Percentiles rank a stretch among this genome's conserved stretches.
Evolutionary conservation across 129 eudicot species (phyloP).

Genomic region (Rutidosis leptorrhynchoides): DNA sequence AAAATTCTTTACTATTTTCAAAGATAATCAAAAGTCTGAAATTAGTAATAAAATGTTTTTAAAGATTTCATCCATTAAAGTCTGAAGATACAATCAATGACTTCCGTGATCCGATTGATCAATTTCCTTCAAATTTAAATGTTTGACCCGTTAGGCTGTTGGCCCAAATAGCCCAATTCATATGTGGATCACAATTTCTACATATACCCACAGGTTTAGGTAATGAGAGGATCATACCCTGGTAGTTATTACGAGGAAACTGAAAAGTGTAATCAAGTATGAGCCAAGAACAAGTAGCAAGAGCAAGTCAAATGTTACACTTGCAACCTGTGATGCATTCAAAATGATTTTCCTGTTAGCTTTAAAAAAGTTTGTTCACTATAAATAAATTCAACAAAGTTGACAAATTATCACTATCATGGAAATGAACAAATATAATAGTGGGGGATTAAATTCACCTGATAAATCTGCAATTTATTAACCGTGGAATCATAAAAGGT

Average conservation of each 20-base stretch:
- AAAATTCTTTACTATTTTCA: too few relatives aligned
- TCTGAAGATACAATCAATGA: background rate
- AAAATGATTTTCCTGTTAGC: slow-evolving; percentile 10
- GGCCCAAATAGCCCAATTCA: background rate
- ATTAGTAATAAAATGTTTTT: too few relatives aligned
- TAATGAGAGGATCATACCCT: slow-evolving; percentile 49
- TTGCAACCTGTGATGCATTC: slow-evolving; percentile 73
- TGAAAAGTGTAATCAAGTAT: slow-evolving; percentile 82
- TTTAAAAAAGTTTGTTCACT: background rate
- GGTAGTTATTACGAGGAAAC: slow-evolving; percentile 78
- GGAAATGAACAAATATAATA: too few relatives aligned
- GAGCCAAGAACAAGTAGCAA: slow-evolving; percentile 83
- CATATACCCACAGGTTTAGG: background rate
- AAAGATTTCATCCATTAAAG: background rate
- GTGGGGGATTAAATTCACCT: slow-evolving; percentile 64
- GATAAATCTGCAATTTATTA: slow-evolving; percentile 71
- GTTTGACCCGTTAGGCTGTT: background rate
- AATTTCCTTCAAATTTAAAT: background rate
- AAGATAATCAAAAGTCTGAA: too few relatives aligned
- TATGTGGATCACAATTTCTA: background rate
- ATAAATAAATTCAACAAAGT: background rate
- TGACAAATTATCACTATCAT: too few relatives aligned
- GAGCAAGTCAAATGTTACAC: slow-evolving; percentile 94
- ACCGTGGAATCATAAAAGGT: slow-evolving; percentile 83
- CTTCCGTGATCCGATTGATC: background rate